Evolutionary conservation across 345 rosid species (phyloP).

Genomic region (rapeseed (Brassica napus)): DNA sequence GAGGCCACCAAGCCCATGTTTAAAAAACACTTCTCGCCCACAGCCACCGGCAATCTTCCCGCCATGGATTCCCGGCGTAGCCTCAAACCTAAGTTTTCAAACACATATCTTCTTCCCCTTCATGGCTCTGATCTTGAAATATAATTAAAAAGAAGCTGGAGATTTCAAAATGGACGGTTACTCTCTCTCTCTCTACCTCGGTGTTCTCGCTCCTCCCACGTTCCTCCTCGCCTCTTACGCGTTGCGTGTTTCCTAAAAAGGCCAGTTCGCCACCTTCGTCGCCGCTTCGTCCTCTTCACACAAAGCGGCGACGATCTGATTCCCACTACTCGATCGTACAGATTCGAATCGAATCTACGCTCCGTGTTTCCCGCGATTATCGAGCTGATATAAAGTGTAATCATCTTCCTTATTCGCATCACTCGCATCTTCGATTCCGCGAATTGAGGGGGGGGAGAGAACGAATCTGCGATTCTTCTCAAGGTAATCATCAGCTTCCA

Average conservation of each 20-base stretch:
- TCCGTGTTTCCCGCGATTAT: not conserved
- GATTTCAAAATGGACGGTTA: slow-evolving; percentile 37
- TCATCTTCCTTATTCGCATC: not conserved
- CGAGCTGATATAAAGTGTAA: slow-evolving; percentile 16
- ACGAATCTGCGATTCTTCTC: slow-evolving; percentile 7
- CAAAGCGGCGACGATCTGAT: slow-evolving; percentile 20
- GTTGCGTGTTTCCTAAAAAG: slow-evolving; percentile 53
- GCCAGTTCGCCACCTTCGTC: slow-evolving; percentile 25
- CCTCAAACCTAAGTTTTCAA: not conserved
- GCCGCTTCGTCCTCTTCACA: slow-evolving; percentile 28
- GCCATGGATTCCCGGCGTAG: slow-evolving; percentile 41
- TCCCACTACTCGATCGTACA: slow-evolving; percentile 19
- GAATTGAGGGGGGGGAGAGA: not conserved
- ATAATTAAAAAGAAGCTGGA: not conserved
- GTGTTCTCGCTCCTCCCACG: slow-evolving; percentile 33
- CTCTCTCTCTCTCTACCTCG: slow-evolving; percentile 14
- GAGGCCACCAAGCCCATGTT: slow-evolving; percentile 9
- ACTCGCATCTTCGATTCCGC: not conserved
- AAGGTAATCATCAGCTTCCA: slow-evolving; percentile 13
- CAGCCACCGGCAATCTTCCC: slow-evolving; percentile 27
- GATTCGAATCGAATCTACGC: slow-evolving; percentile 10
- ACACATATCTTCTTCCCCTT: not conserved
- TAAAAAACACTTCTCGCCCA: not conserved
- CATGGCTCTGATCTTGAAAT: not conserved
- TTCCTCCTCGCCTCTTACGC: slow-evolving; percentile 27